Percentiles rank a stretch among this genome's conserved stretches.
Evolutionary conservation across 345 rosid genomes (phyloP).

Genomic region (Boechera stricta): DNA sequence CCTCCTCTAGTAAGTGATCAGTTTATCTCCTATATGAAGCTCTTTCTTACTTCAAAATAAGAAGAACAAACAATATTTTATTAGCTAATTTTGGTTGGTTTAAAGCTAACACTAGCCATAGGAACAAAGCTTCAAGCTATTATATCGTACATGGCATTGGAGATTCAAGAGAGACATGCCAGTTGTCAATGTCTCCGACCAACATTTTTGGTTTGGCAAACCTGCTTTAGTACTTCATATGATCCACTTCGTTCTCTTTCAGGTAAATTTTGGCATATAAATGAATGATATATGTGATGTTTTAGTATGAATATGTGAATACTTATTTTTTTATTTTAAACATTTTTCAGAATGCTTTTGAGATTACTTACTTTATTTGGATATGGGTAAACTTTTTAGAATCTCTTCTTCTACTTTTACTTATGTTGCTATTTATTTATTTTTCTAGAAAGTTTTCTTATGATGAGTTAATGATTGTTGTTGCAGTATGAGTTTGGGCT

Average conservation of each 20-base stretch:
- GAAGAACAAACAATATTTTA: not conserved
- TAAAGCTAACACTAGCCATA: constrained; percentile 74
- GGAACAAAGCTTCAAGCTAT: constrained; percentile 90
- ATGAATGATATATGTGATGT: not conserved
- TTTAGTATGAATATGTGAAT: not conserved
- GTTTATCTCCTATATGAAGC: not conserved
- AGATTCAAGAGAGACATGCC: constrained; percentile 86
- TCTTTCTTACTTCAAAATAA: not conserved
- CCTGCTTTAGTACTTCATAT: constrained; percentile 72
- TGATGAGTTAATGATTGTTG: not conserved
- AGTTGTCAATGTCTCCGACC: constrained; percentile 76
- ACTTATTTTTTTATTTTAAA: not conserved
- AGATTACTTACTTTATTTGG: constrained; percentile 88
- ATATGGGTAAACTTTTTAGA: constrained; percentile 60
- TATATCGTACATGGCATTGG: constrained; percentile 83
- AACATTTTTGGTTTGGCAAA: constrained; percentile 77
- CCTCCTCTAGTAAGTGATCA: constrained; percentile 69
- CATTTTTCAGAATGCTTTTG: constrained; percentile 76
- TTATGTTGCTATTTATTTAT: not conserved
- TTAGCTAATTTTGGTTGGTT: constrained; percentile 11
- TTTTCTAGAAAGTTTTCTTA: not conserved
- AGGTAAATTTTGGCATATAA: constrained; percentile 49
- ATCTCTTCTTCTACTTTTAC: not conserved
- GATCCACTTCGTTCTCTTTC: constrained; percentile 82
- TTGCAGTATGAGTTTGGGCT: constrained; percentile 88